These are phyloP conservation scores for Pleurotus salmoneostramineus DNA, from an alignment of 768 basidiomycete genomes.

Conservation along the genomic window DNA sequence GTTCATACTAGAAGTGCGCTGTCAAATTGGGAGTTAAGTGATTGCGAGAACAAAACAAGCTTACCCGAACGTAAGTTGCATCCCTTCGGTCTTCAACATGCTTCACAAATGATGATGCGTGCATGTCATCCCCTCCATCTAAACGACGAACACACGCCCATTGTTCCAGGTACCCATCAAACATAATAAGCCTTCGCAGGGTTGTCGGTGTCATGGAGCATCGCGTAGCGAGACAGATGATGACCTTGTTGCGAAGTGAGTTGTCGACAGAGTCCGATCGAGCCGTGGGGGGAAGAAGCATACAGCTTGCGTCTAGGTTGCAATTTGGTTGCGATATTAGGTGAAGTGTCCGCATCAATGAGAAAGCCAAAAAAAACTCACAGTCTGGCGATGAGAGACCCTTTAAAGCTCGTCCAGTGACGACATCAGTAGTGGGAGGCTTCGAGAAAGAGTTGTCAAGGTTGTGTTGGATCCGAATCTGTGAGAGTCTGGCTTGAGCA, in stretches of 20 bases:
- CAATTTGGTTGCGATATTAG: neutral
- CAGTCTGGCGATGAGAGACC: constrained; percentile 8
- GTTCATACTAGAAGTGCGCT: constrained; percentile 22
- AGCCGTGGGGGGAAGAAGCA: constrained; percentile 21
- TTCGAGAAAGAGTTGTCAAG: constrained; percentile 19
- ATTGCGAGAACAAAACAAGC: constrained; percentile 8
- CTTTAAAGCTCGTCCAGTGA: neutral
- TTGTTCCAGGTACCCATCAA: constrained; percentile 12
- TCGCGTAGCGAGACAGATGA: constrained; percentile 14
- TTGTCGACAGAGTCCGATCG: neutral
- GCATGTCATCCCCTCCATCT: constrained; percentile 25
- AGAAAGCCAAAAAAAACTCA: constrained; percentile 1
- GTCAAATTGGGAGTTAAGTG: neutral
- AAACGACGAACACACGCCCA: constrained; percentile 22
- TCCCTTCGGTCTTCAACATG: constrained; percentile 19
- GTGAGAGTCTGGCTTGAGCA: constrained; percentile 25
- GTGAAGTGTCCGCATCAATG: neutral
- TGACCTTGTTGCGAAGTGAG: constrained; percentile 13
- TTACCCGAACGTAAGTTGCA: constrained; percentile 28
- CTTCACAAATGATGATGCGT: constrained; percentile 13
- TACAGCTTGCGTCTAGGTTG: constrained; percentile 20
- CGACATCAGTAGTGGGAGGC: neutral
- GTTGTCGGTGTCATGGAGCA: neutral
- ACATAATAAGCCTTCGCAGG: neutral
- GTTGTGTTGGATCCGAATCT: constrained; percentile 23